phyloP scores from a whole-genome alignment of 2,329 filamentous ascomycete genomes.

The Helminthosporium solani region DNA sequence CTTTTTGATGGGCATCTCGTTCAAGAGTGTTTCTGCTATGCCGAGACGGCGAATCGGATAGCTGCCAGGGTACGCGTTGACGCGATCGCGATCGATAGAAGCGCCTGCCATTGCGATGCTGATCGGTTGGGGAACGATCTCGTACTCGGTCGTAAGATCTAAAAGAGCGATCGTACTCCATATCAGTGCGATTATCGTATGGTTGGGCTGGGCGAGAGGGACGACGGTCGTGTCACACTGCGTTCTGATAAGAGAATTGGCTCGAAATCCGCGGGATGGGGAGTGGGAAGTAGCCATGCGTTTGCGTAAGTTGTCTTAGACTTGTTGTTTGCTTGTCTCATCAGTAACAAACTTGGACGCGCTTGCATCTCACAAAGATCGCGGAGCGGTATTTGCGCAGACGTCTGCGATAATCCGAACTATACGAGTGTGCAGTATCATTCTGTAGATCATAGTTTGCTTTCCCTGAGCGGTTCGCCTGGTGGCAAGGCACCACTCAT shows the following conservation, averaged over 20 bases:
- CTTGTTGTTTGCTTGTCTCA: conserved; percentile 2
- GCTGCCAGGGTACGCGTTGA: neutral
- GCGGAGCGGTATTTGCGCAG: neutral
- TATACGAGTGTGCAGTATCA: neutral
- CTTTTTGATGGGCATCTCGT: too few relatives aligned
- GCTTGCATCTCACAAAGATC: neutral
- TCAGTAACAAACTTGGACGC: neutral
- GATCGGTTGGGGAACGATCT: neutral
- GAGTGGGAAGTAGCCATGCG: neutral
- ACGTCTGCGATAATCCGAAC: neutral
- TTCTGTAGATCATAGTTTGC: conserved; percentile 45
- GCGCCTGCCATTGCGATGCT: neutral
- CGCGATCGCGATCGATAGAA: conserved; percentile 1
- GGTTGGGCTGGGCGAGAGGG: neutral
- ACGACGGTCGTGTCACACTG: neutral
- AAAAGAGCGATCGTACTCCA: neutral
- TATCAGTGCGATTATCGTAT: neutral
- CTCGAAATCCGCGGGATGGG: neutral
- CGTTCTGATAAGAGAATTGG: neutral
- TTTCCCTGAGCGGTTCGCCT: conserved; percentile 33
- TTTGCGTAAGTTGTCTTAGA: conserved; percentile 1
- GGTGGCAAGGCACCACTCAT: conserved; percentile 59
- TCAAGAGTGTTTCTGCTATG: neutral
- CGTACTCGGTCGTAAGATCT: neutral
- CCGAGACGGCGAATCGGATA: neutral